Evolutionary conservation across 441 rosid species (phyloP), one percentile per base, ranked within the genome.

Genomic region (Erodium texanum): DNA sequence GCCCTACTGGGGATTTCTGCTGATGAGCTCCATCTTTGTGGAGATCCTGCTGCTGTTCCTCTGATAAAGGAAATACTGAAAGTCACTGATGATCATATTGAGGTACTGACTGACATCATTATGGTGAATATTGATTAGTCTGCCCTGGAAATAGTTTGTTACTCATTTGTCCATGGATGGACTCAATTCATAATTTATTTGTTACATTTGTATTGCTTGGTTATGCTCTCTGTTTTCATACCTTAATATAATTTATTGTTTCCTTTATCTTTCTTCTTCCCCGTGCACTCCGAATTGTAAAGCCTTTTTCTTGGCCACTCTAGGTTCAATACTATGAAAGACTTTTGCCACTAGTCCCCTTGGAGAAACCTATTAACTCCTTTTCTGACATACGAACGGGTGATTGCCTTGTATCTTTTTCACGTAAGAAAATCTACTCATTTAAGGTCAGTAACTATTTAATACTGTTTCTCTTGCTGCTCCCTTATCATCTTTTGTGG

Each of bases 11-110:
- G 96, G 62, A 81, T 93, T 64, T 83, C 91, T 54, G 91, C 94
- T 69, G 80, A 90, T 69, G 96, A 90, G 75, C 86, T 93, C 71
- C 98, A 93, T 78, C 88, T 93, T 76, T 93, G 98, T 73, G 98
- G 98, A 63, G 97, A 93, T 77, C 78, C 96, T 38, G 97, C 96
- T 69, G 89, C 85, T 0, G 90, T 90, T 71, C 86, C 94, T 68
- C 89, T 90, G 71, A 80, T 93, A 81, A 80, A 86, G 79, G 89
- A 89, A 75, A 86, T 93, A 67, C 78, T 90, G 61, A 77, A 83
- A 84, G 91, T 77, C 69, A 89, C 98, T 52, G 93, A 86, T 43
- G 98, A 93, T 79, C 82, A 82, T 77, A 79, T 93, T 19, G 67
- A 85, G 93, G 98, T 90, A 83, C 14, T 59, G 27, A 59, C 29